These are phyloP conservation scores for Allomyces macrogynus DNA, from an alignment of 192 early-diverging fungal genomes.

Conservation along the genomic window DNA sequence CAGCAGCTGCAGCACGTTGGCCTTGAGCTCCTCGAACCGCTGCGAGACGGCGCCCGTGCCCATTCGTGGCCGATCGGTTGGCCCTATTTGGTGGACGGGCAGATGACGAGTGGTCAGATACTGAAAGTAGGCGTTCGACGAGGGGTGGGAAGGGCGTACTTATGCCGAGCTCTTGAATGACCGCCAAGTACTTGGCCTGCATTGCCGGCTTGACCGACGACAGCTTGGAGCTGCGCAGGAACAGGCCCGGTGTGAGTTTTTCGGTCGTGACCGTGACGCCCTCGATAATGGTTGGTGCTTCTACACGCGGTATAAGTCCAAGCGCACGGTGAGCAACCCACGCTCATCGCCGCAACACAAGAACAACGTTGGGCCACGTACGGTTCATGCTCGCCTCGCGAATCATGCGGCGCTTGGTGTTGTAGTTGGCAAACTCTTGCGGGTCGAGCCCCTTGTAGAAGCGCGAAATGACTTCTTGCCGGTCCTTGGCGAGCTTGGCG, in stretches of 20 bases:
- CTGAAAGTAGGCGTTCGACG: neutral
- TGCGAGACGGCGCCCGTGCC: conserved; percentile 58
- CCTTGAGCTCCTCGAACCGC: conserved; percentile 55
- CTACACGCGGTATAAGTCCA: no score
- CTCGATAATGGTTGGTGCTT: no score
- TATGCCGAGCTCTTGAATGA: conserved; percentile 35
- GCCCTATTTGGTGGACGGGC: neutral
- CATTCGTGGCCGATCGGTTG: conserved; percentile 47
- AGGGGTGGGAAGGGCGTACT: conserved; percentile 9
- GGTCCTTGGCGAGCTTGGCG: no score
- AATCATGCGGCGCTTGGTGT: no score
- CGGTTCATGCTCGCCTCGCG: no score
- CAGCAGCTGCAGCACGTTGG: conserved; percentile 49
- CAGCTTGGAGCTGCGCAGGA: conserved; percentile 38
- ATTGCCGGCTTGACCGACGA: conserved; percentile 27
- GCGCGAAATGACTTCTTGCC: no score
- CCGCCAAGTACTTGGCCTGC: conserved; percentile 21
- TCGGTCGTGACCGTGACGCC: conserved; percentile 18
- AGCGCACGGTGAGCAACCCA: no score
- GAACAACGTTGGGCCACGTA: no score
- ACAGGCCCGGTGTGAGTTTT: conserved; percentile 39
- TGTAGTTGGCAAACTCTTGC: no score
- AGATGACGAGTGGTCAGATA: no score
- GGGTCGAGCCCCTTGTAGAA: no score
- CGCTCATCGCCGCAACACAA: neutral